Conservation (phyloP, 2,329 filamentous ascomycete species). For the Colletotrichum liriopes region DNA sequence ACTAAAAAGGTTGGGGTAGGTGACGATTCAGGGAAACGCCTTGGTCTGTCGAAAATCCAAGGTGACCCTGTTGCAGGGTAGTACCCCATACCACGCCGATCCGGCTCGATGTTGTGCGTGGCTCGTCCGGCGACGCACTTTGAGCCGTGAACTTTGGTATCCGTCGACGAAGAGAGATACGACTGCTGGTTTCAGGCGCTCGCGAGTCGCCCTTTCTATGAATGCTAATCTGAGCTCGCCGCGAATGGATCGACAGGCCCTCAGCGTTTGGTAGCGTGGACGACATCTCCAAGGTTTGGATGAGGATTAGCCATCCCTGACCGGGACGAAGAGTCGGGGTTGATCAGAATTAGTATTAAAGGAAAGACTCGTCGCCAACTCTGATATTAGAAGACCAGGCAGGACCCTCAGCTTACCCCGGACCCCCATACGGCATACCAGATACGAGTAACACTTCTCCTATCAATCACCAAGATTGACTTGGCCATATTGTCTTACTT, state of each 20-base stretch:
- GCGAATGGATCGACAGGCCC: constrained; percentile 9
- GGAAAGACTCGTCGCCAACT: neutral
- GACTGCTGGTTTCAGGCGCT: constrained; percentile 33
- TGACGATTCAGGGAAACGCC: constrained; percentile 12
- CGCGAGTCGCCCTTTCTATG: constrained; percentile 29
- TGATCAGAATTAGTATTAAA: constrained; percentile 33
- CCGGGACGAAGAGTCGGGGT: neutral
- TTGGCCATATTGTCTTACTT: constrained; percentile 17
- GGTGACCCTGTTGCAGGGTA: neutral
- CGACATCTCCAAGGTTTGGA: constrained; percentile 30
- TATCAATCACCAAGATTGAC: constrained; percentile 19
- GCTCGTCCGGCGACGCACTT: constrained; percentile 5
- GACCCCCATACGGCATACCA: constrained; percentile 24
- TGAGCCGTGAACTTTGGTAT: constrained; percentile 16
- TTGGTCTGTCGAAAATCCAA: neutral
- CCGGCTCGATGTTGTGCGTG: constrained; percentile 13
- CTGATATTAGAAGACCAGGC: neutral
- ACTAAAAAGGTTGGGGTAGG: neutral
- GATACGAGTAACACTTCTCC: constrained; percentile 8
- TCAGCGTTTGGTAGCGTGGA: neutral
- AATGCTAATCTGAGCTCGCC: constrained; percentile 32
- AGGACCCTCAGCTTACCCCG: constrained; percentile 33
- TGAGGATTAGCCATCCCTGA: constrained; percentile 27
- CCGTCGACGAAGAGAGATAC: neutral
- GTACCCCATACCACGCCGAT: constrained; percentile 17